Evolutionary conservation across 441 rosid genomes (phyloP).

Genomic region (Euphorbia schlechtendalii): DNA sequence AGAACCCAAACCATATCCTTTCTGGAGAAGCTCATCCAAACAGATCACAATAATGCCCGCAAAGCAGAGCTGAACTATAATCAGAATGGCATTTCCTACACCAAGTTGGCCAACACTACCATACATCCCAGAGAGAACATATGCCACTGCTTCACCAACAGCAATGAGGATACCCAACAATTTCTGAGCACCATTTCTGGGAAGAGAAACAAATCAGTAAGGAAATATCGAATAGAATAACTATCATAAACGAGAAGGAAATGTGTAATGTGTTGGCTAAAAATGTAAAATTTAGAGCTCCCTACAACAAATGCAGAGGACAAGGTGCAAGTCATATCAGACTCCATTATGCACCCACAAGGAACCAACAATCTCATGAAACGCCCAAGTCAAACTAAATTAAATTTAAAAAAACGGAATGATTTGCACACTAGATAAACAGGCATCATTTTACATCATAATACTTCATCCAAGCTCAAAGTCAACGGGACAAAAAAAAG

Average conservation of each 20-base stretch:
- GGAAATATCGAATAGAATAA: neutral
- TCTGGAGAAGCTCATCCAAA: slow-evolving; percentile 89
- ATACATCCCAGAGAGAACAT: too few species aligned
- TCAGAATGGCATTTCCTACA: slow-evolving; percentile 85
- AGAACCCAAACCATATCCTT: too few species aligned
- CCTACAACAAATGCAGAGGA: neutral
- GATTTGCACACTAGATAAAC: neutral
- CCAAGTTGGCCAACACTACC: slow-evolving; percentile 84
- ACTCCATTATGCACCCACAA: neutral
- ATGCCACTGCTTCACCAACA: slow-evolving; percentile 87
- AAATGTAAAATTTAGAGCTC: neutral
- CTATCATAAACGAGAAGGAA: neutral
- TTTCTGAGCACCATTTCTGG: slow-evolving; percentile 81
- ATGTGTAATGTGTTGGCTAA: neutral
- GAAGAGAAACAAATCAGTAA: neutral
- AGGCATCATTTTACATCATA: neutral
- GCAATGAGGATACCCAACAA: slow-evolving; percentile 78
- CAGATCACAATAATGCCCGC: slow-evolving; percentile 86
- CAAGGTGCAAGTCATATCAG: neutral
- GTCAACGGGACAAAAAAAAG: too few species aligned
- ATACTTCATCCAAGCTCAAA: too few species aligned
- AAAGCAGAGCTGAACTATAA: slow-evolving; percentile 72
- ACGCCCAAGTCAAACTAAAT: neutral
- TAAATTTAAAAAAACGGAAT: neutral
- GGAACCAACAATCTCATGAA: neutral